These are phyloP conservation scores for Thielaviopsis punctulata DNA, from an alignment of 2,329 filamentous ascomycete genomes.

Conservation along the genomic window DNA sequence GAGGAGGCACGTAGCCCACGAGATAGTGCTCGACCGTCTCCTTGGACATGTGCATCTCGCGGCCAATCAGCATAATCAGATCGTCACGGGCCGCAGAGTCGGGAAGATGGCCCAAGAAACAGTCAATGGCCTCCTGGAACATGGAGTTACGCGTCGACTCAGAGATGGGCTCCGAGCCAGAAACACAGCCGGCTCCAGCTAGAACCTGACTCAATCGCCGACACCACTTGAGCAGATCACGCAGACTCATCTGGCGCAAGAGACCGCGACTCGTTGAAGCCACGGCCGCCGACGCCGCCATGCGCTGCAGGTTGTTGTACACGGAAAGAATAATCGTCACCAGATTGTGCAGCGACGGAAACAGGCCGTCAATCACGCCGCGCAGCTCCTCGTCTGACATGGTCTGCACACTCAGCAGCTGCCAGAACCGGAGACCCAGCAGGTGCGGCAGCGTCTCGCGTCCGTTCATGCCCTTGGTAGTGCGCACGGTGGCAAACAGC, in stretches of 20 bases:
- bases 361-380: conserved; percentile 53
- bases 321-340: conserved; percentile 41
- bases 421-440: conserved; percentile 78
- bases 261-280: conserved; percentile 28
- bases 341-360: conserved; percentile 51
- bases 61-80: conserved; percentile 55
- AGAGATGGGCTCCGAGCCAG: conserved; percentile 51
- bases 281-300: conserved; percentile 18
- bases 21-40: conserved; percentile 68
- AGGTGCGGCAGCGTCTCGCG: conserved; percentile 52
- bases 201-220: conserved; percentile 55
- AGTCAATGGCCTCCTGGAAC: conserved; percentile 85
- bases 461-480: conserved; percentile 49
- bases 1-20: conserved; percentile 50
- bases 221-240: conserved; percentile 87
- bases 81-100: conserved; percentile 41
- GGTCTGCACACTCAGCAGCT: conserved; percentile 49
- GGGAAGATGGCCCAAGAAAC: conserved; percentile 69
- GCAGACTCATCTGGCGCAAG: conserved; percentile 42
- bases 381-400: conserved; percentile 54
- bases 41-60: conserved; percentile 73
- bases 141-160: conserved; percentile 63
- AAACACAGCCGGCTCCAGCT: conserved; percentile 40
- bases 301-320: conserved; percentile 33
- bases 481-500: conserved; percentile 81